Evolutionary conservation across 192 early-diverging fungal genomes (phyloP), one percentile per base, ranked within the genome.

Genomic region (Pilaira anomala): DNA sequence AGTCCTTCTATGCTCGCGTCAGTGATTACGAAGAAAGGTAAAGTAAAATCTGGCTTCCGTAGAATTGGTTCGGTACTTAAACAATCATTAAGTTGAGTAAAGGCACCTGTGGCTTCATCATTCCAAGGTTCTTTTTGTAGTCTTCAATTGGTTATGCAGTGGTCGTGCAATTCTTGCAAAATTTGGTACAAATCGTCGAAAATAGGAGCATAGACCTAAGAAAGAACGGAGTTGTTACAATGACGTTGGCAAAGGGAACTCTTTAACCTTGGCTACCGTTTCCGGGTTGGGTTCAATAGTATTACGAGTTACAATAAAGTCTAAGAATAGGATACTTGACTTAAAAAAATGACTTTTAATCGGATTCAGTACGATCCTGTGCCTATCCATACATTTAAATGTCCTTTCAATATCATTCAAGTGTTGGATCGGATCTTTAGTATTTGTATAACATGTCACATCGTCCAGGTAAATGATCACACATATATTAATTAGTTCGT

Each of bases 391-490:
- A 0, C 7, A n/a, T 29, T 69, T 9, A 0, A 80, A 40, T 29
- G 60, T 48, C 19, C 25, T 21, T 14, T 28, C 1, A 0, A 67
- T 9, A 24, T 75, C 63, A 8, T 70, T 19, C 22, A 70, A 5
- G 54, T 73, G 79, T 24, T 79, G 62, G 26, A 7, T 11, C 4
- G 39, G 39, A 40, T 63, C 69, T 33, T 60, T 24, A 16, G 60
- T 56, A 9, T 58, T 49, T 19, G 42, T 62, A 40, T 65, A 79
- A 12, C 79, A 60, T 13, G 71, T 46, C 7, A 80, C 65, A 55
- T 80, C 69, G 53, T 80, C 79, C 14, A 80, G 22, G 55, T 76
- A 80, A 16, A 75, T 73, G 13, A 80, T 0, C 21, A 49, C 45
- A 33, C 42, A 67, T 0, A 60, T 25, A 13, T 50, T 26, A 0